Percentiles rank a stretch among this genome's conserved stretches.
Conservation (phyloP, 2,329 filamentous ascomycete genomes). For the Pseudogymnoascus sp. region DNA sequence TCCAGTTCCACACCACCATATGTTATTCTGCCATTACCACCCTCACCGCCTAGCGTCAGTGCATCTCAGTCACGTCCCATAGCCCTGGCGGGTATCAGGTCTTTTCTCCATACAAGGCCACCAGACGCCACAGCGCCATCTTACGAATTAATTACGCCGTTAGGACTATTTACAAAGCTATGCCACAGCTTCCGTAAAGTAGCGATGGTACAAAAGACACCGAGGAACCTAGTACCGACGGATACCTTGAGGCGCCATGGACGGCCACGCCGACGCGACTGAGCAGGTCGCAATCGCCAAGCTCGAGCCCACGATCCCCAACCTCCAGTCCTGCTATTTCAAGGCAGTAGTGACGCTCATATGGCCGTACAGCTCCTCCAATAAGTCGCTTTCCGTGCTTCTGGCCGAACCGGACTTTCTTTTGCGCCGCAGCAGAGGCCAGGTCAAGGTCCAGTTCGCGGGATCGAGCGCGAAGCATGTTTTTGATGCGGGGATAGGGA, state of each 20-base stretch:
- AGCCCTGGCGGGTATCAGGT: neutral
- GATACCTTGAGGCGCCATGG: constrained; percentile 17
- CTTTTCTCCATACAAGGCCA: neutral
- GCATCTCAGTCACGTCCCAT: neutral
- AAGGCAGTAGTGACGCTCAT: constrained; percentile 72
- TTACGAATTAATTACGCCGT: neutral
- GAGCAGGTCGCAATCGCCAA: constrained; percentile 47
- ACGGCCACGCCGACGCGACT: constrained; percentile 15
- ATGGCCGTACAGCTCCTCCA: constrained; percentile 84
- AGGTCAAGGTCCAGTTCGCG: constrained; percentile 70
- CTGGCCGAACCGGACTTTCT: constrained; percentile 80
- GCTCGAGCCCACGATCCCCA: constrained; percentile 41
- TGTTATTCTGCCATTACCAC: neutral
- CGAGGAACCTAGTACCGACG: neutral
- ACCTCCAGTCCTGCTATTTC: constrained; percentile 40
- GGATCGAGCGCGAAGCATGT: constrained; percentile 64
- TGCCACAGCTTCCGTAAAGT: constrained; percentile 7
- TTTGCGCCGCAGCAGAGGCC: constrained; percentile 66
- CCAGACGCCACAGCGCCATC: neutral
- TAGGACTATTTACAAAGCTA: neutral
- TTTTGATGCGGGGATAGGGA: constrained; percentile 59
- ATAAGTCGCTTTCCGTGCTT: constrained; percentile 65
- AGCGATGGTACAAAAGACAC: constrained; percentile 6
- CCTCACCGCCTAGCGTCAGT: neutral
- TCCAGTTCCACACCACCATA: neutral